Evolutionary conservation across 78 protist genomes (phyloP).

Genomic region (Protostelium mycophagum): DNA sequence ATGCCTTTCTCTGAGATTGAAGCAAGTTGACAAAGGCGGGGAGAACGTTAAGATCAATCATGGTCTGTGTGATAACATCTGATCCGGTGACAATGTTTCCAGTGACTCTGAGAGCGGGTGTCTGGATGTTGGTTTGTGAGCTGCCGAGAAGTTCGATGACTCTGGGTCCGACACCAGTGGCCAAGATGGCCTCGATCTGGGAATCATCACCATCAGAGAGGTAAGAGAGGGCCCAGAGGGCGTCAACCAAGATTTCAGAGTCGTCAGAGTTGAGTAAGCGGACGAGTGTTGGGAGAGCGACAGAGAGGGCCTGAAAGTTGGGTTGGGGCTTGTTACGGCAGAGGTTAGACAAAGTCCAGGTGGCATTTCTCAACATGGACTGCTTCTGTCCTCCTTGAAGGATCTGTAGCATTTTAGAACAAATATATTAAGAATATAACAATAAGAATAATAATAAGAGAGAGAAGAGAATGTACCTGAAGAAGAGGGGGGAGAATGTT

Average conservation of each 20-base stretch:
- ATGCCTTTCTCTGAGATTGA: slow-evolving; percentile 8
- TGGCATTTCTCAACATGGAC: slow-evolving; percentile 82
- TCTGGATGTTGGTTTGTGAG: slow-evolving; percentile 33
- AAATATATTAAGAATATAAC: neutral
- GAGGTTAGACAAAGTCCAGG: slow-evolving; percentile 90
- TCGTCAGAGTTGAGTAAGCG: slow-evolving; percentile 60
- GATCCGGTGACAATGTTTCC: slow-evolving; percentile 97
- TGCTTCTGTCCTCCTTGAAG: neutral
- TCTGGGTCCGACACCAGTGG: slow-evolving; percentile 63
- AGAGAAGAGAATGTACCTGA: neutral
- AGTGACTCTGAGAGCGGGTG: slow-evolving; percentile 91
- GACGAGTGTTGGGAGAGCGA: slow-evolving; percentile 25
- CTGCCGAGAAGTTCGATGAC: slow-evolving; percentile 75
- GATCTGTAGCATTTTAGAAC: slow-evolving; percentile 1
- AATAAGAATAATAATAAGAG: neutral
- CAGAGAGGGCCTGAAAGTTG: slow-evolving; percentile 17
- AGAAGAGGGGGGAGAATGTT: slow-evolving; percentile 41
- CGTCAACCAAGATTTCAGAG: slow-evolving; percentile 87
- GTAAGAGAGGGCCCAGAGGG: slow-evolving; percentile 96
- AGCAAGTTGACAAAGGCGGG: slow-evolving; percentile 34
- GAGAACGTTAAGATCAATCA: slow-evolving; percentile 61
- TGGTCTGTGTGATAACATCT: slow-evolving; percentile 87
- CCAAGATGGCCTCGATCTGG: slow-evolving; percentile 70
- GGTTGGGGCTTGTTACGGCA: slow-evolving; percentile 63
- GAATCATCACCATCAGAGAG: slow-evolving; percentile 86